These are phyloP conservation scores for Adansonia rubrostipa DNA, from an alignment of 441 rosid species.

Conservation along the genomic window DNA sequence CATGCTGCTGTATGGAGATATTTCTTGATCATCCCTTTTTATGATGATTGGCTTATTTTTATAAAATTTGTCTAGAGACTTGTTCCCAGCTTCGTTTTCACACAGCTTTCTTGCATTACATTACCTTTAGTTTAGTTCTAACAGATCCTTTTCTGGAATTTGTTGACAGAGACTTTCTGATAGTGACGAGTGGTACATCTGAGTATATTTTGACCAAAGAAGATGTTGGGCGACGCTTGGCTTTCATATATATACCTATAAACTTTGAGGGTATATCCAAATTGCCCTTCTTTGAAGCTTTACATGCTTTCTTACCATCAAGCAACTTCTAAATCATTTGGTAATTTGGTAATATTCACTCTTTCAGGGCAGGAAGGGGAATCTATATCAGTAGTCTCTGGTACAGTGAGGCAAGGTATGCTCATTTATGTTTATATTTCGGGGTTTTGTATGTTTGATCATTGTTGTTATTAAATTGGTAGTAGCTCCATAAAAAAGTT, in stretches of 20 bases:
- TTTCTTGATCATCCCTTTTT: neutral
- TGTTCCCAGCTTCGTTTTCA: neutral
- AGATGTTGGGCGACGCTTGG: slow-evolving; percentile 80
- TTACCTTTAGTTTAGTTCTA: slow-evolving; percentile 3
- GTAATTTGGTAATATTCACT: slow-evolving; percentile 20
- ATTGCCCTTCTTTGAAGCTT: slow-evolving; percentile 24
- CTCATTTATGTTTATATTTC: slow-evolving; percentile 25
- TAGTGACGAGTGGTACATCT: slow-evolving; percentile 78
- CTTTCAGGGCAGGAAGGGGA: slow-evolving; percentile 94
- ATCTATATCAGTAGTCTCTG: slow-evolving; percentile 66
- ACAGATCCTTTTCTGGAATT: slow-evolving; percentile 23
- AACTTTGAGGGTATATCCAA: slow-evolving; percentile 85
- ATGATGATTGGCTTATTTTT: slow-evolving; percentile 8
- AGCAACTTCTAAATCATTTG: slow-evolving; percentile 20
- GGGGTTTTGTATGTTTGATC: slow-evolving; percentile 16
- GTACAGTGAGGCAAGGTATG: slow-evolving; percentile 81
- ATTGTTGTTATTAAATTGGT: slow-evolving; percentile 3
- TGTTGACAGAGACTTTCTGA: slow-evolving; percentile 61
- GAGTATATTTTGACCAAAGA: slow-evolving; percentile 86
- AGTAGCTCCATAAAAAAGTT: slow-evolving; percentile 15
- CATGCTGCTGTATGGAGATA: neutral
- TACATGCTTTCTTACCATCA: slow-evolving; percentile 22
- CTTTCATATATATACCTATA: slow-evolving; percentile 87
- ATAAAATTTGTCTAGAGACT: neutral
- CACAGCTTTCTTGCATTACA: neutral